Conservation (phyloP, 2,329 filamentous ascomycete genomes). For the Calonectria montana region DNA sequence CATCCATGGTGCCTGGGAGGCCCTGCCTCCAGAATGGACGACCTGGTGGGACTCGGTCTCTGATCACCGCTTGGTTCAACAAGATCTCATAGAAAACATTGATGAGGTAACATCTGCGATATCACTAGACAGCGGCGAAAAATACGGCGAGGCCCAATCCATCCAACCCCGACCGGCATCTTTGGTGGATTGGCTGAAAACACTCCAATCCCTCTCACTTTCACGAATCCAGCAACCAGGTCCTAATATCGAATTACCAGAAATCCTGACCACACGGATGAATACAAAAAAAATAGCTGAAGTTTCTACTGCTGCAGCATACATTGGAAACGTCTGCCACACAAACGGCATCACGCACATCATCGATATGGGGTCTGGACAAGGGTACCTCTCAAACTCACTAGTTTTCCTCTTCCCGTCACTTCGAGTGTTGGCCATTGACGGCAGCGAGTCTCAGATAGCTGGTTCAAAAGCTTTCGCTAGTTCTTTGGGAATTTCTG, state of each 20-base stretch:
- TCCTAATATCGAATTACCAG: conserved; percentile 30
- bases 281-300: conserved; percentile 47
- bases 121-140: conserved; percentile 34
- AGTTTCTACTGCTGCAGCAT: conserved; percentile 41
- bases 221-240: conserved; percentile 36
- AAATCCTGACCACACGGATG: conserved; percentile 40
- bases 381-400: conserved; percentile 46
- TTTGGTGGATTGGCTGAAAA: conserved; percentile 38
- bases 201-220: conserved; percentile 38
- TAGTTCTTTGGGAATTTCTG: conserved; percentile 34
- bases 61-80: conserved; percentile 45
- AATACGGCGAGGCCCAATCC: neutral
- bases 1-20: conserved; percentile 44
- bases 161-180: conserved; percentile 31
- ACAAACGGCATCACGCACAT: conserved; percentile 39
- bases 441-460: conserved; percentile 46
- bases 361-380: conserved; percentile 43
- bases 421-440: conserved; percentile 44
- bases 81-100: conserved; percentile 40
- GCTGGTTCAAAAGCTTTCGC: conserved; percentile 41
- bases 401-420: conserved; percentile 45
- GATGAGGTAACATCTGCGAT: neutral
- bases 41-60: conserved; percentile 43
- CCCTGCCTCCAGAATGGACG: conserved; percentile 46
- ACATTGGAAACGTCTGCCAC: conserved; percentile 40